phyloP scores from a whole-genome alignment of 805 yeast genomes.

The Saturnispora galanensis region DNA sequence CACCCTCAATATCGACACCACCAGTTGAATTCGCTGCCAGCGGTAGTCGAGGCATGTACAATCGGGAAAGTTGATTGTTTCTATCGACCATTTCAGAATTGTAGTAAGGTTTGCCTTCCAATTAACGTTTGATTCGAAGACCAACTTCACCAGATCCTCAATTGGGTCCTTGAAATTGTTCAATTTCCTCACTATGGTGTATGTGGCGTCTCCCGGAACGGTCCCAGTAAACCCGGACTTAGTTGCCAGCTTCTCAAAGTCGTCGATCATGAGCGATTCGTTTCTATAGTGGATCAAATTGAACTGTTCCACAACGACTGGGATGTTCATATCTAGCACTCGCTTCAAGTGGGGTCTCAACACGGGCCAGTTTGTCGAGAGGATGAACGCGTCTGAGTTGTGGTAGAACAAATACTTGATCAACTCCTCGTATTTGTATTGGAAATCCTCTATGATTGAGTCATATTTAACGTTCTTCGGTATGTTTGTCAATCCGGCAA shows the following conservation, averaged over 20 bases:
- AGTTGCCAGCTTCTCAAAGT: conserved; percentile 11
- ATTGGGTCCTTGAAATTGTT: conserved; percentile 19
- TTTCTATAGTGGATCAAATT: conserved; percentile 57
- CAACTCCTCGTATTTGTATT: conserved; percentile 18
- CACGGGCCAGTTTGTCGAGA: conserved; percentile 53
- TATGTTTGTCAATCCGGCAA: conserved; percentile 16
- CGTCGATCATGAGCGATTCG: conserved; percentile 57
- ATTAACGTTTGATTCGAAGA: conserved; percentile 16
- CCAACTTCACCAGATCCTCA: conserved; percentile 14
- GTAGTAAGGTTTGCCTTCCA: conserved; percentile 21
- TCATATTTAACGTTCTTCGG: conserved; percentile 12
- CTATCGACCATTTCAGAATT: conserved; percentile 25
- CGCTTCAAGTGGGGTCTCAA: conserved; percentile 40
- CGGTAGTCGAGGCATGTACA: conserved; percentile 11
- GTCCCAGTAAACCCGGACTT: neutral
- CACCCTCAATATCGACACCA: conserved; percentile 20
- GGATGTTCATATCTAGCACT: conserved; percentile 27
- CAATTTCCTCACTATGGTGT: conserved; percentile 19
- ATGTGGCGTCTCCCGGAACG: conserved; percentile 12
- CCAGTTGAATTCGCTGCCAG: conserved; percentile 17
- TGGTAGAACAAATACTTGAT: conserved; percentile 35
- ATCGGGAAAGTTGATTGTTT: conserved; percentile 11
- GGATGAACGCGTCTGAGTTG: conserved; percentile 51
- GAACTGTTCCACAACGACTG: conserved; percentile 35
- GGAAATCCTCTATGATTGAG: conserved; percentile 18